A percentile compares a stretch with the other conserved stretches of the same genome.
Conservation (phyloP, 306 rosid genomes). For the cucumber (Cucumis sativus) region Cucumber_9930_V3 NC_026661.2:7970001-7970500, state of each 20-base stretch:
- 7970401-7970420: constrained; percentile 86
- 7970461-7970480: constrained; percentile 83
- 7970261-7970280: not conserved
- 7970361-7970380: constrained; percentile 89
- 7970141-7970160: not conserved
- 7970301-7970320: too few relatives aligned
- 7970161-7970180: not conserved
- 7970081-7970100: not conserved
- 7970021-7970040: not conserved
- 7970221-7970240: not conserved
- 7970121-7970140: not conserved
- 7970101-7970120: not conserved
- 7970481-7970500: constrained; percentile 19
- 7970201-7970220: not conserved
- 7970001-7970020: too few relatives aligned
- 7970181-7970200: not conserved
- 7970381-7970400: constrained; percentile 76
- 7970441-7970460: constrained; percentile 76
- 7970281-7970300: too few relatives aligned
- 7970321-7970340: not conserved
- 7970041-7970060: not conserved
- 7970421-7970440: constrained; percentile 50
- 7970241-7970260: not conserved
- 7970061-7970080: not conserved
- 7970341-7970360: constrained; percentile 4